These are phyloP conservation scores for Globisporangium abappressorium DNA, from an alignment of 352 stramenopile genomes.

Conservation along the genomic window DNA sequence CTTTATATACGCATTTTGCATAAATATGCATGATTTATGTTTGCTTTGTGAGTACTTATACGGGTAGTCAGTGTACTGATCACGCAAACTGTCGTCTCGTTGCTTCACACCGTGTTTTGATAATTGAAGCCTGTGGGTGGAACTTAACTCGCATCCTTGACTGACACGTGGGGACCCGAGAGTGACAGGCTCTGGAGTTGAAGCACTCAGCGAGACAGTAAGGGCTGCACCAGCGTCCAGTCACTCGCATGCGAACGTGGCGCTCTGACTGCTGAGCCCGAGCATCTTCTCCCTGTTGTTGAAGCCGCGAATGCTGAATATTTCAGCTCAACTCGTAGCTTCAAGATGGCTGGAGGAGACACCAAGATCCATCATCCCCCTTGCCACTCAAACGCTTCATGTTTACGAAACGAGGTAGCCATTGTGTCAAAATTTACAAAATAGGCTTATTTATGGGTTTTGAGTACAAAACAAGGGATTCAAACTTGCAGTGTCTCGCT, in stretches of 20 bases:
- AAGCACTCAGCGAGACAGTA: not conserved
- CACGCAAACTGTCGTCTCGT: not conserved
- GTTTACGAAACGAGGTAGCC: not conserved
- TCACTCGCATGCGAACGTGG: not conserved
- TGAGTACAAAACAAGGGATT: no score
- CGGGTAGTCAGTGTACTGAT: not conserved
- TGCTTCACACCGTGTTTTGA: not conserved
- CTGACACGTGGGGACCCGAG: not conserved
- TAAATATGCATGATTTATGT: not conserved
- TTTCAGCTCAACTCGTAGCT: not conserved
- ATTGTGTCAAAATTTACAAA: not conserved
- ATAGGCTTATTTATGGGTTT: not conserved
- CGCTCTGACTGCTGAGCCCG: not conserved
- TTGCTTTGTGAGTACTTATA: not conserved
- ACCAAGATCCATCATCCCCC: not conserved
- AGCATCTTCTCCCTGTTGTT: not conserved
- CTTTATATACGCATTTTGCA: not conserved
- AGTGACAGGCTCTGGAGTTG: not conserved
- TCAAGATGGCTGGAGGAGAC: not conserved
- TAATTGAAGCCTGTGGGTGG: not conserved
- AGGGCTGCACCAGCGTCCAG: not conserved
- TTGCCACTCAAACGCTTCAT: not conserved
- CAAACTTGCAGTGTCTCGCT: not conserved
- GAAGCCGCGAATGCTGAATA: not conserved
- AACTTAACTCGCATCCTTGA: not conserved